Evolutionary conservation across 129 eudicot species (phyloP).

Genomic region (Helianthus tuberosus): DNA sequence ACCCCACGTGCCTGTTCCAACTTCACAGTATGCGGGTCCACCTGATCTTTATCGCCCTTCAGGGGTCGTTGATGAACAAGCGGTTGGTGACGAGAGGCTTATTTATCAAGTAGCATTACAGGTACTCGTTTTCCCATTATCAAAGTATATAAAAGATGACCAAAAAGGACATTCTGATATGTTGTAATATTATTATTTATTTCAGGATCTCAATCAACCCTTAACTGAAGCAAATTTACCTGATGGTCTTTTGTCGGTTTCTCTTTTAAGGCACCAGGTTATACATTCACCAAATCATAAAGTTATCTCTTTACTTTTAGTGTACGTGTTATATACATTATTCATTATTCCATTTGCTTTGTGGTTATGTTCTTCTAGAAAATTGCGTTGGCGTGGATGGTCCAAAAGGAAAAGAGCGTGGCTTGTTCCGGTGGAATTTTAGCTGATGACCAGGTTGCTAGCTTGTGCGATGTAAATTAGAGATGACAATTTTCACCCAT

Average conservation of each 20-base stretch:
- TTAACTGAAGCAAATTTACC: slow-evolving; percentile 63
- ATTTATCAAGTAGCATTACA: slow-evolving; percentile 77
- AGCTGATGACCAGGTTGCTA: slow-evolving; percentile 91
- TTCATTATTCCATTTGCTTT: slow-evolving; percentile 7
- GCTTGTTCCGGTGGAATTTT: slow-evolving; percentile 87
- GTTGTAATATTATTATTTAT: not conserved
- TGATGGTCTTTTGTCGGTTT: slow-evolving; percentile 66
- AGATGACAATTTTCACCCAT: slow-evolving; percentile 6
- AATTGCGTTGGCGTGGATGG: slow-evolving; percentile 96
- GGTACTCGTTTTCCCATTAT: slow-evolving; percentile 39
- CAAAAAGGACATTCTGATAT: not conserved
- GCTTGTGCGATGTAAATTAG: slow-evolving; percentile 6
- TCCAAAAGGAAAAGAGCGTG: slow-evolving; percentile 63
- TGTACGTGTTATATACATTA: slow-evolving; percentile 1
- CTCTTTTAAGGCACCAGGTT: slow-evolving; percentile 97
- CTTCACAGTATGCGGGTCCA: slow-evolving; percentile 36
- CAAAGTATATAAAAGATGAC: not conserved
- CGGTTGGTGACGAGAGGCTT: slow-evolving; percentile 59
- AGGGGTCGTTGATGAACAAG: slow-evolving; percentile 57
- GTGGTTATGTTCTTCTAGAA: slow-evolving; percentile 48
- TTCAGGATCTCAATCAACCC: slow-evolving; percentile 79
- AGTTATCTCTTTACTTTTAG: not conserved
- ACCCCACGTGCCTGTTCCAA: slow-evolving; percentile 33
- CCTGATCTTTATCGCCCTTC: slow-evolving; percentile 47
- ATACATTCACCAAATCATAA: slow-evolving; percentile 13